Evolutionary conservation across 139 green algal genomes (phyloP), one percentile per base, ranked within the genome.

Genomic region (Chlorella sp.): DNA sequence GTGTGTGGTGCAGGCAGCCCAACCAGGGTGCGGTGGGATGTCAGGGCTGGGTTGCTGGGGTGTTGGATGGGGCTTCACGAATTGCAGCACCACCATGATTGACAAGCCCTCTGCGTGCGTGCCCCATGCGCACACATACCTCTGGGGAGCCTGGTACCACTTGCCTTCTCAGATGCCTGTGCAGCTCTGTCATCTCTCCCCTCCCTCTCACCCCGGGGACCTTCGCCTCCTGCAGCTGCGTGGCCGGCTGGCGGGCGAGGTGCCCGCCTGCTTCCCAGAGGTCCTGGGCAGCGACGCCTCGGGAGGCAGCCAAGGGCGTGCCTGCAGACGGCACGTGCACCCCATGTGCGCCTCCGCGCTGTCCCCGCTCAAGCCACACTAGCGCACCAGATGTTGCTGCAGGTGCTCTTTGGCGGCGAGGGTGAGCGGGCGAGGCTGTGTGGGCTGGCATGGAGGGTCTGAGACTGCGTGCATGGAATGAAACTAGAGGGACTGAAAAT

Each of bases 291-390:
- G 66, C 42, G 86, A n/a, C 95, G 34, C 88, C 77, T 0, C 82
- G 88, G 0, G 93, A 96, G 73, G 64, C 88, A 12, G 87, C 75
- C 48, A 66, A 78, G 60, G 40, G 37, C 83, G 37, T 85, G 73
- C 79, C 89, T 19, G 37, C 94, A 22, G 94, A 97, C 87, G 95
- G 94, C 42, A 96, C 94, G 93, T 97, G 79, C 95, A 97, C 92
- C 95, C 95, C 0, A 89, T 96, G 19, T 93, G 92, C 28, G 95
- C 94, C 32, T 88, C 92, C 60, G 94, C 91, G 16, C 91, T 96
- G 28, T 89, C 83, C 39, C 96, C 94, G 86, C 89, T 97, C 21
- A 95, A 95, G 91, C 92, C 79, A 66, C 92, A 12, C 90, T 94
- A 79, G 83, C 73, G 30, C 91, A 91, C 71, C 86, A 89, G 36